These are phyloP conservation scores for Rhodotorula sp. DNA, from an alignment of 1,284 basidiomycete genomes.

Conservation along the genomic window DNA sequence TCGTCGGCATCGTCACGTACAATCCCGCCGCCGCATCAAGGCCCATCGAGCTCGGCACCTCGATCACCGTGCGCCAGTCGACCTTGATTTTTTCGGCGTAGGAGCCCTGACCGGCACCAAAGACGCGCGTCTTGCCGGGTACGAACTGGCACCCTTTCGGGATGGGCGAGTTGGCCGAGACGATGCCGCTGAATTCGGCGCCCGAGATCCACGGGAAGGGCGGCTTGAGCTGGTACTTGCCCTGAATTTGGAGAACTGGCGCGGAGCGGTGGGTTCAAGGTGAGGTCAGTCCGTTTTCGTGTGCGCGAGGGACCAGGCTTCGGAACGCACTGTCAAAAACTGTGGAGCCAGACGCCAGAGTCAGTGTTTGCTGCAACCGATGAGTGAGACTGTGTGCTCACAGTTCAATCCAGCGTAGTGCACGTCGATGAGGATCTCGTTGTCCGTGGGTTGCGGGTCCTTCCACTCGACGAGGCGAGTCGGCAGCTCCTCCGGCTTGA, in stretches of 20 bases:
- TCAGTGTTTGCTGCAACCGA: too few species aligned
- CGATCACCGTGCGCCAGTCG: constrained; percentile 57
- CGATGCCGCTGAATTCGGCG: constrained; percentile 77
- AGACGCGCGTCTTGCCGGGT: constrained; percentile 79
- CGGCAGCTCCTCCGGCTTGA: constrained; percentile 59
- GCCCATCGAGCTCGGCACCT: constrained; percentile 63
- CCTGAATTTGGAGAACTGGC: constrained; percentile 48
- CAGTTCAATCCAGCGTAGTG: constrained; percentile 62
- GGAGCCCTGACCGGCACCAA: constrained; percentile 78
- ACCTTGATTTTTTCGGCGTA: constrained; percentile 71
- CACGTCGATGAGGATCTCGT: constrained; percentile 77
- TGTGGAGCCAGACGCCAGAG: neutral
- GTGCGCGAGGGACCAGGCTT: neutral
- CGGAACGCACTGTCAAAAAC: constrained; percentile 60
- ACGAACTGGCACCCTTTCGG: constrained; percentile 77
- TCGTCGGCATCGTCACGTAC: constrained; percentile 56
- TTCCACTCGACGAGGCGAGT: constrained; percentile 59
- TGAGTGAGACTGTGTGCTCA: neutral
- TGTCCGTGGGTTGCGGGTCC: constrained; percentile 59
- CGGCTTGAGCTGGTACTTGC: constrained; percentile 81
- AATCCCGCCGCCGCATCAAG: constrained; percentile 64
- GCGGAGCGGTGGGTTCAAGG: too few species aligned
- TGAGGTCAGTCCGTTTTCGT: neutral
- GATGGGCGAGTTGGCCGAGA: constrained; percentile 71
- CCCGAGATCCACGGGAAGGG: constrained; percentile 73